Base-by-base conservation (phyloP, 352 stramenopile species). In the Phytophthora aleatoria region DNA sequence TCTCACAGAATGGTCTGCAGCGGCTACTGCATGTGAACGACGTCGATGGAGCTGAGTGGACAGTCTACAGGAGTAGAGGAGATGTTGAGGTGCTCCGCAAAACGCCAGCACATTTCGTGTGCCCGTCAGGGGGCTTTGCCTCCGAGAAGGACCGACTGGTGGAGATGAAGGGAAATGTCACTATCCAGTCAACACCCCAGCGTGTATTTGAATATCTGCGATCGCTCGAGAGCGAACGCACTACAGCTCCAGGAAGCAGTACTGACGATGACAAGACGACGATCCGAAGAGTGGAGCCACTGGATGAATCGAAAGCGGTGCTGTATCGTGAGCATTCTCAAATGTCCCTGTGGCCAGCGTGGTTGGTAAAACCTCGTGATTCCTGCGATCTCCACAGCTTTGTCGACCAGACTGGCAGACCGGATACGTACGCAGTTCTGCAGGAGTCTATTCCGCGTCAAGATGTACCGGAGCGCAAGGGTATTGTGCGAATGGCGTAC, bases 361-460 rank as follows among this genome's bases (percentile, higher is more conserved):
- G 84, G 84, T 67, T 93, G 15, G 84, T 93, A 30, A 93, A 91
- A 38, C 84, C 84, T 26, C 80, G 84, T 11, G 84, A 93, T 56
- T 91, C 84, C 47, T 93, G 84, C 56, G 84, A 93, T 55, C 69
- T 93, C n/a, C 77, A 89, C 57, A 89, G 79, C 50, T 93, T 93
- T 45, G 77, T 93, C 26, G 74, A 86, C 30, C 85, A 85, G 41
- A 91, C 84, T 3, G 80, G 81, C n/a, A 69, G 71, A 12, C 60
- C 54, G 6, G 70, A 90, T 50, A 93, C 84, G 12, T 91, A 83
- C 52, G 82, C 67, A 0, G 82, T 93, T 56, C 55, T 91, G 26
- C 77, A 90, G 60, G 77, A 92, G 57, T 89, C 78, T 28, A 83
- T 92, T 33, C 76, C 79, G 11, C 78, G 82, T 24, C 65, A 78